Evolutionary conservation across 805 yeast genomes (phyloP).

Genomic region (Metschnikowia drakensbergensis): DNA sequence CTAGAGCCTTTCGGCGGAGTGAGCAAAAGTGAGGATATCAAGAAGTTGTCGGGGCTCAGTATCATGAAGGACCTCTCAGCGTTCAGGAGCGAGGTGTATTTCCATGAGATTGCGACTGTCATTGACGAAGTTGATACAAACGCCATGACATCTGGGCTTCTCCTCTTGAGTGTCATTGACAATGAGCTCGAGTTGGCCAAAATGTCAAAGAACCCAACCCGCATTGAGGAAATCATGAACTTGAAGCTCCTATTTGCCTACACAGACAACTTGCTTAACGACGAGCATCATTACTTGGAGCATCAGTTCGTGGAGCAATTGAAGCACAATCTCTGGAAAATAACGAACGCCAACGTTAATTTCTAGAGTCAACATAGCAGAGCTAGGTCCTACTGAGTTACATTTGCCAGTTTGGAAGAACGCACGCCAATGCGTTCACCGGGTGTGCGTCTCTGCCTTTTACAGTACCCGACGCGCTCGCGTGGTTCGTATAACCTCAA

Average conservation of each 20-base stretch:
- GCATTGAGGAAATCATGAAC: slow-evolving; percentile 59
- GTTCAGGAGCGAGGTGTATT: slow-evolving; percentile 30
- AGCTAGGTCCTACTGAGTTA: neutral
- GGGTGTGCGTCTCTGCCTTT: neutral
- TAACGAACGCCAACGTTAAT: neutral
- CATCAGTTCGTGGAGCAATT: slow-evolving; percentile 51
- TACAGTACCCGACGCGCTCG: neutral
- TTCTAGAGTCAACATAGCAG: neutral
- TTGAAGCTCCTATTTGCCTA: slow-evolving; percentile 58
- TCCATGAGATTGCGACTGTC: slow-evolving; percentile 23
- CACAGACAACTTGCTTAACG: slow-evolving; percentile 42
- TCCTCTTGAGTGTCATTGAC: slow-evolving; percentile 47
- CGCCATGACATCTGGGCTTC: slow-evolving; percentile 31
- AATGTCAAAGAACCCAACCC: slow-evolving; percentile 39
- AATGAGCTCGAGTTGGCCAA: slow-evolving; percentile 48
- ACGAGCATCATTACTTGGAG: slow-evolving; percentile 43
- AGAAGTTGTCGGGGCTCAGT: slow-evolving; percentile 20
- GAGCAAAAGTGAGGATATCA: slow-evolving; percentile 25
- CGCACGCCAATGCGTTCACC: neutral
- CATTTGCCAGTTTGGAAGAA: neutral
- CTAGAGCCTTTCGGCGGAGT: slow-evolving; percentile 24
- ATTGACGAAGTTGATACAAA: slow-evolving; percentile 16
- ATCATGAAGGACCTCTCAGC: slow-evolving; percentile 22
- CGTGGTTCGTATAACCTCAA: neutral
- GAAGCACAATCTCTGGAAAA: slow-evolving; percentile 42